A percentile compares a stretch with the other conserved stretches of the same genome.
phyloP scores from a whole-genome alignment of 352 stramenopile species.

The Phytophthora capsici region DNA sequence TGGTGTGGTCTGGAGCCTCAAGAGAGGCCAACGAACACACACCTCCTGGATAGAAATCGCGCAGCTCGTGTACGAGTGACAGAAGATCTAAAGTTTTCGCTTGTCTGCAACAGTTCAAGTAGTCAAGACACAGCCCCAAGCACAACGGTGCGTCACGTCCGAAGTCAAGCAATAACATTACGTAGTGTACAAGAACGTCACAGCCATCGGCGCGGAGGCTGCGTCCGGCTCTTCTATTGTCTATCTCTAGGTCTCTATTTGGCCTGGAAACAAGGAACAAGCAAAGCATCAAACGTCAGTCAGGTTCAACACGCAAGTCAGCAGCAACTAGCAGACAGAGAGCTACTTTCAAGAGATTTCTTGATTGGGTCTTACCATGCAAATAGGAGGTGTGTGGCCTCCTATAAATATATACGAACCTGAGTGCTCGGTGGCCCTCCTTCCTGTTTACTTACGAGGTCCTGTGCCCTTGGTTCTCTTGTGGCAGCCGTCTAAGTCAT shows the following conservation, averaged over 20 bases:
- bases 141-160: slow-evolving; percentile 16
- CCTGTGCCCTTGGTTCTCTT: slow-evolving; percentile 23
- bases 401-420: slow-evolving; percentile 72
- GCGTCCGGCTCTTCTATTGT: slow-evolving; percentile 36
- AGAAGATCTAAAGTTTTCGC: slow-evolving; percentile 13
- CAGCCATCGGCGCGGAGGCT: slow-evolving; percentile 13
- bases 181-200: slow-evolving; percentile 39
- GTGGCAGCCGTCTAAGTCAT: slow-evolving; percentile 48
- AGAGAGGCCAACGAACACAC: slow-evolving; percentile 49
- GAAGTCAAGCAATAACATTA: slow-evolving; percentile 38
- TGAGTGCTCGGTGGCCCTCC: slow-evolving; percentile 25
- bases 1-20: slow-evolving; percentile 66
- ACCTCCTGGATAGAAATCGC: slow-evolving; percentile 80
- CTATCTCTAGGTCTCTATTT: slow-evolving; percentile 36
- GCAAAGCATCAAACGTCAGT: slow-evolving; percentile 31
- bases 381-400: slow-evolving; percentile 38
- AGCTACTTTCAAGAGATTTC: slow-evolving; percentile 31
- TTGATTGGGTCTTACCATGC: slow-evolving; percentile 53
- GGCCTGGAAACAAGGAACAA: slow-evolving; percentile 22
- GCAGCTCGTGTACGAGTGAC: slow-evolving; percentile 67
- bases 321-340: slow-evolving; percentile 11
- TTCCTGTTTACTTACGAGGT: slow-evolving; percentile 40
- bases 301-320: slow-evolving; percentile 3
- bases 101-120: slow-evolving; percentile 8
- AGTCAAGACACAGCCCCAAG: slow-evolving; percentile 3